Evolutionary conservation across 371 early-diverging fungal genomes (phyloP), one percentile per base, ranked within the genome.

Genomic region (Mucor irregularis): DNA sequence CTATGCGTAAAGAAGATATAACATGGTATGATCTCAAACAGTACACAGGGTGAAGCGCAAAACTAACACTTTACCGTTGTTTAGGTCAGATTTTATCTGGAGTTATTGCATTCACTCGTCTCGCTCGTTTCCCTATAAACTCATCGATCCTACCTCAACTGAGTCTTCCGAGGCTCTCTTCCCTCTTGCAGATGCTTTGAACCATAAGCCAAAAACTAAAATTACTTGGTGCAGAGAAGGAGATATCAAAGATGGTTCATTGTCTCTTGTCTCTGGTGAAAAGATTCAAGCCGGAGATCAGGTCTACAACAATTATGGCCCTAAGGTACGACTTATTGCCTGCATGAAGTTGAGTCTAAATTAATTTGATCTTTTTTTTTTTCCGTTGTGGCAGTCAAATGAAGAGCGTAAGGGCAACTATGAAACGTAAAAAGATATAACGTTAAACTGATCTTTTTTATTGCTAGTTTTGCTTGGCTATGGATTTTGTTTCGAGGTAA

Each of bases 271-370:
- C 9, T 40, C 76, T 30, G 71, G 76, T 13, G 55, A 75, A 25
- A 50, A 50, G 14, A 37, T 71, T 9, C 29, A 43, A 14, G 49
- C 56, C 4, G 85, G 84, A 0, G 61, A 76, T 22, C 77, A 88
- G 43, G 53, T 87, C 34, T 78, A 66, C 46, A 86, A 87, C 61
- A 87, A 86, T 37, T 88, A 88, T 64, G 88, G 88, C 5, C 80
- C 86, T 38, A 88, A 88, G 74, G 82, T 78, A 62, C 35, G 38
- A 24, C 21, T 31, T 37, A 35, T 25, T 46, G 9, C n/a, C n/a
- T n/a, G n/a, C n/a, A n/a, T n/a, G 6, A 7, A 50, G 24, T 14
- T 28, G 4, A 26, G 26, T 44, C n/a, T 33, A 35, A 25, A 38
- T 17, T 9, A 17, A 26, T 16, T 17, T 33, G 14, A 46, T n/a